A percentile compares a stretch with the other conserved stretches of the same genome.
Evolutionary conservation across 2,329 filamentous ascomycete genomes (phyloP).

Genomic region (Fusarium hainanense): DNA sequence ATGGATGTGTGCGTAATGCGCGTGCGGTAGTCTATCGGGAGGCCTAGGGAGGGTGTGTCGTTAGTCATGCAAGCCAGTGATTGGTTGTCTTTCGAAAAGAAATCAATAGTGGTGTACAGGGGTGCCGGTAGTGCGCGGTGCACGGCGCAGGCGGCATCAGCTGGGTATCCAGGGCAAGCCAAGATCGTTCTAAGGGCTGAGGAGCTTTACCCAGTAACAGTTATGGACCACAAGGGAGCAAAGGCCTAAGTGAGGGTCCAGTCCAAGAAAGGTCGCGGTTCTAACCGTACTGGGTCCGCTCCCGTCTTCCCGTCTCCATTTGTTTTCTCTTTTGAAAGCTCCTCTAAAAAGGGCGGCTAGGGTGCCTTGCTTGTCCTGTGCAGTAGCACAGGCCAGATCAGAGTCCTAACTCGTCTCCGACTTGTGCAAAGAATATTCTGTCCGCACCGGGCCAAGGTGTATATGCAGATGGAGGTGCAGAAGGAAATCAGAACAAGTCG

Average conservation of each 20-base stretch:
- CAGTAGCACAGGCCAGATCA: slow-evolving; percentile 2
- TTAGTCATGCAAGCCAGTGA: slow-evolving; percentile 36
- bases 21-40: slow-evolving; percentile 35
- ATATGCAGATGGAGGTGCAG: neutral
- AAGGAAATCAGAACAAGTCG: slow-evolving; percentile 12
- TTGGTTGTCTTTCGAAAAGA: slow-evolving; percentile 31
- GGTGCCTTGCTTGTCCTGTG: slow-evolving; percentile 17
- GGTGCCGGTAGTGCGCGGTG: slow-evolving; percentile 44
- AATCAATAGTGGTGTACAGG: slow-evolving; percentile 46
- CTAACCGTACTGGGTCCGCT: slow-evolving; percentile 45
- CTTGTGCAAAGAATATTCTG: neutral
- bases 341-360: slow-evolving; percentile 4
- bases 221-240: slow-evolving; percentile 36
- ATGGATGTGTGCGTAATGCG: slow-evolving; percentile 42
- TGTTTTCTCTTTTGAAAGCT: slow-evolving; percentile 37
- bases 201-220: slow-evolving; percentile 28
- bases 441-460: neutral
- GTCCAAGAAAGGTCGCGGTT: slow-evolving; percentile 38
- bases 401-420: neutral
- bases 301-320: slow-evolving; percentile 46
- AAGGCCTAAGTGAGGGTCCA: slow-evolving; percentile 26
- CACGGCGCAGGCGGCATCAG: slow-evolving; percentile 42
- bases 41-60: slow-evolving; percentile 33
- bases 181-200: slow-evolving; percentile 34
- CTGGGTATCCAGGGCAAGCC: slow-evolving; percentile 41